Evolutionary conservation across 805 yeast genomes (phyloP).

Genomic region (Jamesozyma spencerorum): DNA sequence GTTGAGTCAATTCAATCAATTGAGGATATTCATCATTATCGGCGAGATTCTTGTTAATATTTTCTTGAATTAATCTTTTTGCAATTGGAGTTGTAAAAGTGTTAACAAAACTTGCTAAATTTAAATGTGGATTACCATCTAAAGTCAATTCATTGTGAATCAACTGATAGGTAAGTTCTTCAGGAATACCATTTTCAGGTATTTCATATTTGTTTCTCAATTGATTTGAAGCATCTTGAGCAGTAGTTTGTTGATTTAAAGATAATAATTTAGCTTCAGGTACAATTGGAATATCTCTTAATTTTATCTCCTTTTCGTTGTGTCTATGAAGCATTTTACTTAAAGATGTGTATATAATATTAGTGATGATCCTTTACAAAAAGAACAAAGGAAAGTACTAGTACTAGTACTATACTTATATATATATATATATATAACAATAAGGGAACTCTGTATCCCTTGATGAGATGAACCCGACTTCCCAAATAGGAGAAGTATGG

Average conservation of each 20-base stretch:
- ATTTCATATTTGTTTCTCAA: constrained; percentile 43
- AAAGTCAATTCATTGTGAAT: constrained; percentile 66
- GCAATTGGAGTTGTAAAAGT: constrained; percentile 54
- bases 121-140: constrained; percentile 78
- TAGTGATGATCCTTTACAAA: too few relatives aligned
- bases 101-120: constrained; percentile 84
- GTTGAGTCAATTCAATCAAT: constrained; percentile 62
- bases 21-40: constrained; percentile 93
- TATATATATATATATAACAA: too few relatives aligned
- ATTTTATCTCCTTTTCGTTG: constrained; percentile 7
- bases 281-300: not conserved
- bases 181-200: constrained; percentile 46
- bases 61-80: constrained; percentile 49
- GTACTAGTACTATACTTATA: too few relatives aligned
- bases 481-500: too few relatives aligned
- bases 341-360: too few relatives aligned
- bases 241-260: constrained; percentile 7
- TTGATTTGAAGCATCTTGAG: not conserved
- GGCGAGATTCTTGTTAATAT: constrained; percentile 78
- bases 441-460: too few relatives aligned
- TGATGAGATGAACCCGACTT: too few relatives aligned
- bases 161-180: constrained; percentile 48
- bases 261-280: constrained; percentile 15
- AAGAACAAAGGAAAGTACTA: not conserved
- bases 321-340: constrained; percentile 14